Percentiles rank a stretch among this genome's conserved stretches.
These are phyloP conservation scores for Leccinum subgranulosum DNA, from an alignment of 768 basidiomycete genomes.

Conservation along the genomic window DNA sequence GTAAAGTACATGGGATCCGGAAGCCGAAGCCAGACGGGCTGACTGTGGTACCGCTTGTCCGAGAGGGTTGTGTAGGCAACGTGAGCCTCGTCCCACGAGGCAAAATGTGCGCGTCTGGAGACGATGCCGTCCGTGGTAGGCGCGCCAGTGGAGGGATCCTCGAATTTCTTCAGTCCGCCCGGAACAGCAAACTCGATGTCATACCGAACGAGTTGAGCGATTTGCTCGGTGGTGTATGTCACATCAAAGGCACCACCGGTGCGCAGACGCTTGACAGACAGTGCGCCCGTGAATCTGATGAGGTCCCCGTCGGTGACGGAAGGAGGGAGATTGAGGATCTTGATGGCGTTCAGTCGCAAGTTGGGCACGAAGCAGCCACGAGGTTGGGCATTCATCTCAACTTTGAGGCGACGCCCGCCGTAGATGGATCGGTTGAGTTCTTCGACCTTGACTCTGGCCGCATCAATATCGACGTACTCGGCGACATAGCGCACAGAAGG, in stretches of 20 bases:
- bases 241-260: constrained; percentile 21
- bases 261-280: constrained; percentile 23
- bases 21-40: constrained; percentile 38
- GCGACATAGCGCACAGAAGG: constrained; percentile 48
- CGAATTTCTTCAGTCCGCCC: constrained; percentile 24
- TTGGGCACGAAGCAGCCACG: constrained; percentile 24
- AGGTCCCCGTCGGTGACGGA: constrained; percentile 25
- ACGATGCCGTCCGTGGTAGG: constrained; percentile 32
- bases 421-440: constrained; percentile 36
- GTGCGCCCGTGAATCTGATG: constrained; percentile 30
- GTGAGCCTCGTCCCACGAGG: constrained; percentile 47
- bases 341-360: constrained; percentile 36
- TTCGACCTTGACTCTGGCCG: constrained; percentile 30
- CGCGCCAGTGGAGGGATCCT: constrained; percentile 15
- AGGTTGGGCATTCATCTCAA: constrained; percentile 41
- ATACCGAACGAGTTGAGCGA: constrained; percentile 21
- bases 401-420: constrained; percentile 45
- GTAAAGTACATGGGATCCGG: constrained; percentile 51
- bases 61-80: constrained; percentile 36
- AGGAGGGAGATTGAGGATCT: constrained; percentile 41
- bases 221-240: constrained; percentile 15
- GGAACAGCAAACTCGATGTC: constrained; percentile 22
- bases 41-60: constrained; percentile 32
- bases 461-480: constrained; percentile 32
- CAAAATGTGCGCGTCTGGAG: constrained; percentile 43